Evolutionary conservation across 1,284 basidiomycete species (phyloP).

Genomic region (Dichomitus squalens): DNA sequence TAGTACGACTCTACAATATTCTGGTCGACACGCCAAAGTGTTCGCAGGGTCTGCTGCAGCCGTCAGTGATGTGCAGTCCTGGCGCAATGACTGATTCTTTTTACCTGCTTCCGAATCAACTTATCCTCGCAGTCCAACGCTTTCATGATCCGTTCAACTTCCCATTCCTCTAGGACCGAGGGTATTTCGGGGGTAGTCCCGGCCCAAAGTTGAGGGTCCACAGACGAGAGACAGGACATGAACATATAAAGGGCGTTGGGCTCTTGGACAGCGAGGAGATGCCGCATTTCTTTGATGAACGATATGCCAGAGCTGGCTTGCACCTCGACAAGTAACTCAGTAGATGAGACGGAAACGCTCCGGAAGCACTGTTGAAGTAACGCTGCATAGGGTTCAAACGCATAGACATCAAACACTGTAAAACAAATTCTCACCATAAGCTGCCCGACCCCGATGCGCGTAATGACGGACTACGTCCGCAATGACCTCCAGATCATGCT

Average conservation of each 20-base stretch:
- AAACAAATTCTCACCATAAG: slow-evolving; percentile 14
- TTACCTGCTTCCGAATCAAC: slow-evolving; percentile 60
- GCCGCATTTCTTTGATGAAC: slow-evolving; percentile 51
- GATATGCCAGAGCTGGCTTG: slow-evolving; percentile 31
- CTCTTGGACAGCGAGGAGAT: slow-evolving; percentile 55
- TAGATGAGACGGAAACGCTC: slow-evolving; percentile 40
- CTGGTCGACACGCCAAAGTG: slow-evolving; percentile 57
- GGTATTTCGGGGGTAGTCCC: slow-evolving; percentile 53
- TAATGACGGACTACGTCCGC: slow-evolving; percentile 39
- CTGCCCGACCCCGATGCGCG: neutral
- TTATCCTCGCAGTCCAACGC: slow-evolving; percentile 61
- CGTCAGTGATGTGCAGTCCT: neutral
- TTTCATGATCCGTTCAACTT: slow-evolving; percentile 70
- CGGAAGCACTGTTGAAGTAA: slow-evolving; percentile 46
- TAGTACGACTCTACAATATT: slow-evolving; percentile 60
- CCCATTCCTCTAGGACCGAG: slow-evolving; percentile 61
- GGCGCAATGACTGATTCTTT: neutral
- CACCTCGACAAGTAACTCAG: slow-evolving; percentile 33
- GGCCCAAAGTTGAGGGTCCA: slow-evolving; percentile 66
- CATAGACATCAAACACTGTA: neutral
- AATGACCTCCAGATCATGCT: slow-evolving; percentile 38
- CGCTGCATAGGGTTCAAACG: slow-evolving; percentile 12
- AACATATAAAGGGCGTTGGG: slow-evolving; percentile 67
- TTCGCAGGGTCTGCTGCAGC: slow-evolving; percentile 51
- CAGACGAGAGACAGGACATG: slow-evolving; percentile 57